Percentiles rank a stretch among this genome's conserved stretches.
phyloP scores from a whole-genome alignment of 495 filamentous ascomycete species.

The Penicillium coffeae region DNA sequence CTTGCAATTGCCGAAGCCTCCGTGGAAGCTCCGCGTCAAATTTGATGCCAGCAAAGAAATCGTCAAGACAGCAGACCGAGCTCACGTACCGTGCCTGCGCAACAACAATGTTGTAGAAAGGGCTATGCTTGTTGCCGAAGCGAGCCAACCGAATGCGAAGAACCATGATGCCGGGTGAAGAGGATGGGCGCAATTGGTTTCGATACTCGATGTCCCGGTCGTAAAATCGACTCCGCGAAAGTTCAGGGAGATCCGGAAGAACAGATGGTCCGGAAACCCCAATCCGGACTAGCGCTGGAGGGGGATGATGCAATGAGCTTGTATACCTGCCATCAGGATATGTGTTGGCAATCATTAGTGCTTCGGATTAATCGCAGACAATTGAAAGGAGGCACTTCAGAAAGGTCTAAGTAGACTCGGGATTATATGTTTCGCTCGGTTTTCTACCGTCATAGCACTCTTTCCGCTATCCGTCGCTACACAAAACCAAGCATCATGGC shows the following conservation, averaged over 20 bases:
- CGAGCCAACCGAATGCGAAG: slow-evolving; percentile 88
- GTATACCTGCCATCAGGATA: background rate
- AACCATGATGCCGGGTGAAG: slow-evolving; percentile 66
- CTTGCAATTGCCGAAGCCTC: no score
- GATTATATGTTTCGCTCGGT: slow-evolving; percentile 26
- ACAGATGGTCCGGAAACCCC: slow-evolving; percentile 20
- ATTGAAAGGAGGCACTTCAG: no score
- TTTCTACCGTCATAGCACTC: slow-evolving; percentile 9
- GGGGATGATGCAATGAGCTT: slow-evolving; percentile 29
- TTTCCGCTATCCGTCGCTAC: slow-evolving; percentile 21
- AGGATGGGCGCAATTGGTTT: slow-evolving; percentile 7
- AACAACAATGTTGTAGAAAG: slow-evolving; percentile 97
- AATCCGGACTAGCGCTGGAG: slow-evolving; percentile 27
- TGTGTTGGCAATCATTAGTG: background rate
- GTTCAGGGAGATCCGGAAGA: slow-evolving; percentile 25
- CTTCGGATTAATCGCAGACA: background rate
- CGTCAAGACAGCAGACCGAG: background rate
- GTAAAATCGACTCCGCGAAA: slow-evolving; percentile 22
- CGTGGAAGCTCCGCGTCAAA: no score
- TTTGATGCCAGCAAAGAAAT: background rate
- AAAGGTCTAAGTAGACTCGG: no score
- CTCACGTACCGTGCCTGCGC: slow-evolving; percentile 79
- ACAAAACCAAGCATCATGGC: slow-evolving; percentile 36
- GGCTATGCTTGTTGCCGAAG: slow-evolving; percentile 80
- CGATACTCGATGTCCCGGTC: background rate